A percentile compares a stretch with the other conserved stretches of the same genome.
phyloP scores from a whole-genome alignment of 495 filamentous ascomycete species.

The Neurospora sp. region DNA sequence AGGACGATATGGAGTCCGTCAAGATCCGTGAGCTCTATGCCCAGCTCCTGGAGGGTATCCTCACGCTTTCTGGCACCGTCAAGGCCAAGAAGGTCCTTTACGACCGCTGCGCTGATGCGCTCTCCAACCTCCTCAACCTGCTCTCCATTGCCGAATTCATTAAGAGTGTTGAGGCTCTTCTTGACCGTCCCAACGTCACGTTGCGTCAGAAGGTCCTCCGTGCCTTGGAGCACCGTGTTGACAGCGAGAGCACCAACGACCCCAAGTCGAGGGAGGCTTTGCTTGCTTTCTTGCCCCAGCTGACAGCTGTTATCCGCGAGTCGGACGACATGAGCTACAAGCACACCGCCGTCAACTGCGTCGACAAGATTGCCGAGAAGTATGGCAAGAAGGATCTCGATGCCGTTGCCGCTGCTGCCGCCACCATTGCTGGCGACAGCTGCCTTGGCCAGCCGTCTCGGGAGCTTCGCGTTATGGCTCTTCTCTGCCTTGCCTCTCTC shows the following conservation, averaged over 20 bases:
- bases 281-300: constrained; percentile 65
- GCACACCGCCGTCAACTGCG: constrained; percentile 71
- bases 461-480: constrained; percentile 63
- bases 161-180: constrained; percentile 66
- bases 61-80: constrained; percentile 50
- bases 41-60: constrained; percentile 54
- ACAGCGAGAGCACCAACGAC: constrained; percentile 55
- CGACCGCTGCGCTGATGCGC: constrained; percentile 54
- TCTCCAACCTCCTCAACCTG: constrained; percentile 65
- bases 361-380: constrained; percentile 81
- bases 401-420: constrained; percentile 53
- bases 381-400: constrained; percentile 80
- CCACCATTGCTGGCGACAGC: constrained; percentile 62
- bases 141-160: constrained; percentile 78
- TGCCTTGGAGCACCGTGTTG: constrained; percentile 65
- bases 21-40: constrained; percentile 60
- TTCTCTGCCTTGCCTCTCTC: constrained; percentile 82
- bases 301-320: constrained; percentile 62
- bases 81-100: constrained; percentile 51
- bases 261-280: constrained; percentile 54
- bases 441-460: constrained; percentile 66
- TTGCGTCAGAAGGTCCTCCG: constrained; percentile 71
- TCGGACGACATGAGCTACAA: constrained; percentile 63
- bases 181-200: constrained; percentile 59
- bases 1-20: constrained; percentile 48